Conservation (phyloP, 106 monocot species). For the Phalaenopsis aphrodite region DNA sequence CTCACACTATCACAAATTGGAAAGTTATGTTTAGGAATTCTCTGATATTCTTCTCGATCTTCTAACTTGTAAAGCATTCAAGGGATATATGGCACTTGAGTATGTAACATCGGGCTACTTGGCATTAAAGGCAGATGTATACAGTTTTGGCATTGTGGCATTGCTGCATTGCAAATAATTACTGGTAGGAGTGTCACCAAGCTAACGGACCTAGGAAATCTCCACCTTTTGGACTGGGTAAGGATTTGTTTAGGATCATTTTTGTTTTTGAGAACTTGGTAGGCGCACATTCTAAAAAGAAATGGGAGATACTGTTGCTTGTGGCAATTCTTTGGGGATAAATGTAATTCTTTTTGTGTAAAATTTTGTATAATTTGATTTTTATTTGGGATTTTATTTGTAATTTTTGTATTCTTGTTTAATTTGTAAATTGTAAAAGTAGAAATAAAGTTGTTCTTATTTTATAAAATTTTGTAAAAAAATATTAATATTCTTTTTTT, state of each 20-base stretch:
- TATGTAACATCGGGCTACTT: conserved; percentile 58
- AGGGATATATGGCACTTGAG: conserved; percentile 63
- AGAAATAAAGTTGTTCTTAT: too few relatives aligned
- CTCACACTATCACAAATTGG: too few relatives aligned
- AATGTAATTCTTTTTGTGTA: too few relatives aligned
- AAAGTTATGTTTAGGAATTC: too few relatives aligned
- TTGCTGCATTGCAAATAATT: conserved; percentile 45
- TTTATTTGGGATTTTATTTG: too few relatives aligned
- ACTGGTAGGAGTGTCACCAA: conserved; percentile 45
- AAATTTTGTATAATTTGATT: too few relatives aligned
- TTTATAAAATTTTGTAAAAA: too few relatives aligned
- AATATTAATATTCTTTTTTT: too few relatives aligned
- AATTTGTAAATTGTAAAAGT: too few relatives aligned
- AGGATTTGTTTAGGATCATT: neutral
- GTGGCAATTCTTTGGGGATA: too few relatives aligned
- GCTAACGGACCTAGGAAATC: conserved; percentile 32
- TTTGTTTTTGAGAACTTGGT: neutral
- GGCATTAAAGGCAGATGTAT: conserved; percentile 59
- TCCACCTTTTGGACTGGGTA: conserved; percentile 58
- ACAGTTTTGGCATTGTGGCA: conserved; percentile 72
- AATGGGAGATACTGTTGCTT: conserved; percentile 9
- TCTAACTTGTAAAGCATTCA: conserved; percentile 1
- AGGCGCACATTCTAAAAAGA: conserved; percentile 20
- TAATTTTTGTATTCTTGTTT: too few relatives aligned
- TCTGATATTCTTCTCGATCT: too few relatives aligned